Percentiles rank a stretch among this genome's conserved stretches.
These are phyloP conservation scores for Parascedosporium putredinis DNA, from an alignment of 2,329 filamentous ascomycete genomes.

Conservation along the genomic window DNA sequence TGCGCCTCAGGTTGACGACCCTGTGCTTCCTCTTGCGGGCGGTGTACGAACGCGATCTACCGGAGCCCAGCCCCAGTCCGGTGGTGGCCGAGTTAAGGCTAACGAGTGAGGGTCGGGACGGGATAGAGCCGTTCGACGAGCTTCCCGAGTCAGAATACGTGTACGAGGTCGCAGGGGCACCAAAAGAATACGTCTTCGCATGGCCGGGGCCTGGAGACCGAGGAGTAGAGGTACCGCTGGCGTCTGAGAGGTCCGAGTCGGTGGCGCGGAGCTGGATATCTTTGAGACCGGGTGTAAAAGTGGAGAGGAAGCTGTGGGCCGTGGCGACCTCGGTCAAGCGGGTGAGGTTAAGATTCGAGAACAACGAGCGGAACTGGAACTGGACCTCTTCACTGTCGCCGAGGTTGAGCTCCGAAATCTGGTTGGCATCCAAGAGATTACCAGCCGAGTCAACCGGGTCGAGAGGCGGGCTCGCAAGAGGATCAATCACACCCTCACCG, in stretches of 20 bases:
- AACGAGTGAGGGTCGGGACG: slow-evolving; percentile 58
- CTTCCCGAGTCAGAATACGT: slow-evolving; percentile 66
- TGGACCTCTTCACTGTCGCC: slow-evolving; percentile 69
- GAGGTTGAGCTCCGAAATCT: slow-evolving; percentile 66
- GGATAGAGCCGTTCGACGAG: slow-evolving; percentile 47
- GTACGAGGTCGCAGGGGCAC: slow-evolving; percentile 49
- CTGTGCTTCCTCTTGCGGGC: slow-evolving; percentile 73
- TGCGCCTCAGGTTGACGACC: slow-evolving; percentile 68
- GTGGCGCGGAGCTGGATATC: slow-evolving; percentile 90
- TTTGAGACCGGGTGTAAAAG: slow-evolving; percentile 83
- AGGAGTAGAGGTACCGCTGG: slow-evolving; percentile 20
- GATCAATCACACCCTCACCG: slow-evolving; percentile 57
- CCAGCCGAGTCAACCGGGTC: slow-evolving; percentile 75
- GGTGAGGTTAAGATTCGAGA: slow-evolving; percentile 89
- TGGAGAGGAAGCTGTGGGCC: slow-evolving; percentile 79
- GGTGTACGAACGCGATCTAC: slow-evolving; percentile 47
- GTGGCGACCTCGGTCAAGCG: slow-evolving; percentile 74
- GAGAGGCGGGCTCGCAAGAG: slow-evolving; percentile 68
- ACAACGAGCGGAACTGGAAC: slow-evolving; percentile 46
- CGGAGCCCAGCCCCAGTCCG: slow-evolving; percentile 52
- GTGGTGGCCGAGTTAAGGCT: slow-evolving; percentile 51
- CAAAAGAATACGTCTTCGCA: slow-evolving; percentile 53
- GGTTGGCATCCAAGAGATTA: slow-evolving; percentile 62
- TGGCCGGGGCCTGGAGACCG: slow-evolving; percentile 33
- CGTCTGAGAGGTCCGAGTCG: slow-evolving; percentile 61